Percentiles rank a stretch among this genome's conserved stretches.
Evolutionary conservation across 1,284 basidiomycete species (phyloP).

Genomic region (Chalciporus sp.): DNA sequence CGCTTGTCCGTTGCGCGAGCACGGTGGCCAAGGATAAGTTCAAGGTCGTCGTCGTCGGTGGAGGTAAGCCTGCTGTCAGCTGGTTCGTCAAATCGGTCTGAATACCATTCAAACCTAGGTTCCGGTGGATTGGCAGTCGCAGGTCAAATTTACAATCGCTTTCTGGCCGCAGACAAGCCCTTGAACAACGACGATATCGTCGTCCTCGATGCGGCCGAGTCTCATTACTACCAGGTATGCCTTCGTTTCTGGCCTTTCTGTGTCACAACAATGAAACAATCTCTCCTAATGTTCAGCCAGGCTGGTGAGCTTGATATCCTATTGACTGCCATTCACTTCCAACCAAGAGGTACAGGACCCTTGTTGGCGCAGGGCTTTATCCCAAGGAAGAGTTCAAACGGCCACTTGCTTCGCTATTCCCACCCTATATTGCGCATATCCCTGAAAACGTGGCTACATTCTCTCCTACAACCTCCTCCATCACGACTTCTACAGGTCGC

Average conservation of each 20-base stretch:
- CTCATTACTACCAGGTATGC: conserved; percentile 77
- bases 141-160: conserved; percentile 82
- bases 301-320: conserved; percentile 55
- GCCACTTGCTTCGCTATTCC: conserved; percentile 71
- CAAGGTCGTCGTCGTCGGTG: conserved; percentile 68
- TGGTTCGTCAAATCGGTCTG: neutral
- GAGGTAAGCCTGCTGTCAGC: conserved; percentile 46
- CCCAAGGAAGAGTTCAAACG: conserved; percentile 68
- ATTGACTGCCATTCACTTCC: neutral
- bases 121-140: conserved; percentile 79
- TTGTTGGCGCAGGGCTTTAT: conserved; percentile 88
- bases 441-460: conserved; percentile 77
- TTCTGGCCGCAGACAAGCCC: conserved; percentile 68
- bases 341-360: conserved; percentile 64
- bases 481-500: conserved; percentile 73
- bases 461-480: conserved; percentile 72
- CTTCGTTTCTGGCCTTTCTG: neutral
- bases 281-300: conserved; percentile 56
- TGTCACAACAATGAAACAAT: conserved; percentile 11
- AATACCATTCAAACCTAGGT: conserved; percentile 45
- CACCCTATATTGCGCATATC: conserved; percentile 75
- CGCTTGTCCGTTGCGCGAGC: conserved; percentile 39
- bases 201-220: conserved; percentile 77
- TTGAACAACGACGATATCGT: conserved; percentile 79
- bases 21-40: conserved; percentile 50